A percentile compares a stretch with the other conserved stretches of the same genome.
Conservation (phyloP, 306 rosid species). For the Prinsepia uniflora region DNA sequence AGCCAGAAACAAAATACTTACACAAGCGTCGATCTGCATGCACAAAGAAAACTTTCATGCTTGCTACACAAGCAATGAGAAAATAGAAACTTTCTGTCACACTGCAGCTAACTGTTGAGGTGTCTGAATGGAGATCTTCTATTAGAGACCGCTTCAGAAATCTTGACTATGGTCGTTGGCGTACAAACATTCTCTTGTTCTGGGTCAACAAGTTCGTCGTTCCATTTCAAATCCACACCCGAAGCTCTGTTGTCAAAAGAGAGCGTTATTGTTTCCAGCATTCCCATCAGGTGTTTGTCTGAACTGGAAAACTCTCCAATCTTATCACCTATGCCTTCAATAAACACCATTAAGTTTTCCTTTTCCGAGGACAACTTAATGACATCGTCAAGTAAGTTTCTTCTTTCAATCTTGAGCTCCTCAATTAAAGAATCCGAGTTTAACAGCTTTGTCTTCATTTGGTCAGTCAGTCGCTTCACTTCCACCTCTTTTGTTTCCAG, state of each 20-base stretch:
- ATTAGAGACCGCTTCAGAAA: constrained; percentile 37
- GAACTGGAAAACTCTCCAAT: constrained; percentile 41
- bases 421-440: constrained; percentile 47
- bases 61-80: background rate
- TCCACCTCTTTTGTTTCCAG: constrained; percentile 42
- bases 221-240: constrained; percentile 25
- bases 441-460: constrained; percentile 50
- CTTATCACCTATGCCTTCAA: constrained; percentile 40
- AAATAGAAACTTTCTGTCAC: no score
- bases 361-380: constrained; percentile 51
- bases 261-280: constrained; percentile 39
- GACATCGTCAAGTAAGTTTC: constrained; percentile 51
- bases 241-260: constrained; percentile 36
- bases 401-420: constrained; percentile 52
- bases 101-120: constrained; percentile 40
- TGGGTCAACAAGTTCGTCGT: constrained; percentile 27
- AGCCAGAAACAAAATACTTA: background rate
- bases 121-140: constrained; percentile 60
- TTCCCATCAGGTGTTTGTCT: constrained; percentile 46
- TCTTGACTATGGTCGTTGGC: constrained; percentile 35
- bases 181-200: constrained; percentile 45
- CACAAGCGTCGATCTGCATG: background rate
- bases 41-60: constrained; percentile 14
- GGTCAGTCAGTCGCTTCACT: constrained; percentile 36
- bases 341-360: constrained; percentile 45